These are phyloP conservation scores for Scutellaria barbata DNA, from an alignment of 257 asterid genomes.

Conservation along the genomic window DNA sequence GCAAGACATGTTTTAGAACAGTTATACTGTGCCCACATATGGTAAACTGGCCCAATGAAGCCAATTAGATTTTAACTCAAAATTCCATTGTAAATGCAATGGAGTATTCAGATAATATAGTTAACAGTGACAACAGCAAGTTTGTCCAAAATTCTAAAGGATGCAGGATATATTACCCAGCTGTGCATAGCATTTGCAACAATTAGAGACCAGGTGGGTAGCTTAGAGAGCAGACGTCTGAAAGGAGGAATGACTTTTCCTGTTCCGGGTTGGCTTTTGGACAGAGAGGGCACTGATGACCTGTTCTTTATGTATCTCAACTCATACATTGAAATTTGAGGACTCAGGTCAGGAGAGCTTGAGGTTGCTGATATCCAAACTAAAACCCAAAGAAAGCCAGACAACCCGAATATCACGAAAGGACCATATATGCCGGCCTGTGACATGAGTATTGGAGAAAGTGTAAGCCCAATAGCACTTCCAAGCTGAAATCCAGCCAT, in stretches of 20 bases:
- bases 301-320: constrained; percentile 74
- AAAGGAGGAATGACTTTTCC: constrained; percentile 80
- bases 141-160: constrained; percentile 26
- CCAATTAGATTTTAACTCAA: constrained; percentile 10
- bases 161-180: constrained; percentile 68
- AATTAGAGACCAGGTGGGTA: constrained; percentile 93
- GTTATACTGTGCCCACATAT: not conserved
- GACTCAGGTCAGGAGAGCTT: constrained; percentile 73
- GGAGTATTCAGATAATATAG: constrained; percentile 18
- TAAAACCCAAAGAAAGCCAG: constrained; percentile 90
- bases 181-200: constrained; percentile 98
- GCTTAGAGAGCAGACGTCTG: constrained; percentile 80
- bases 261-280: constrained; percentile 46
- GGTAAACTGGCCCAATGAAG: constrained; percentile 8
- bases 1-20: constrained; percentile 24
- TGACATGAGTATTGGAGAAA: constrained; percentile 94
- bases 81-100: constrained; percentile 19
- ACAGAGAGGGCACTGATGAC: constrained; percentile 44
- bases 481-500: constrained; percentile 99
- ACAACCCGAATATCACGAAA: constrained; percentile 88
- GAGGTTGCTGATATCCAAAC: constrained; percentile 95
- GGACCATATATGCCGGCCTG: constrained; percentile 94
- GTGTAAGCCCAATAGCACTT: constrained; percentile 95
- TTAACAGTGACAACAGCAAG: constrained; percentile 1
- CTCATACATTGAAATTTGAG: constrained; percentile 77